phyloP scores from a whole-genome alignment of 768 basidiomycete genomes.

The Termitomyces bulborhizus region DNA sequence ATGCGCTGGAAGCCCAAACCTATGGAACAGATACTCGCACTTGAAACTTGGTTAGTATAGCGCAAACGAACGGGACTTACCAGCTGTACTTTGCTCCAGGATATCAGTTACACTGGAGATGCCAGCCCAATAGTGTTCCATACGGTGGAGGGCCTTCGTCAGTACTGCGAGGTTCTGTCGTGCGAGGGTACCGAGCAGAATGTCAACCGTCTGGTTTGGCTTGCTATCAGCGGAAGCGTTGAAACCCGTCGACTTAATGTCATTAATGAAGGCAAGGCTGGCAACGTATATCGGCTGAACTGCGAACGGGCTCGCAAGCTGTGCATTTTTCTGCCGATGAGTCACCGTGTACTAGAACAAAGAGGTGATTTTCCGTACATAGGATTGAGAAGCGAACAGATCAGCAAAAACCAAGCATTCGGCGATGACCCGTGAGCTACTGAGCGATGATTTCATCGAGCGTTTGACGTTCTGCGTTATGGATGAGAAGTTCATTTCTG shows the following conservation, averaged over 20 bases:
- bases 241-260: constrained; percentile 6
- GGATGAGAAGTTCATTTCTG: constrained; percentile 1
- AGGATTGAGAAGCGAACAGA: constrained; percentile 12
- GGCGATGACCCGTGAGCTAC: constrained; percentile 10
- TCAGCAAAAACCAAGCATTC: constrained; percentile 13
- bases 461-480: constrained; percentile 10
- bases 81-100: constrained; percentile 8
- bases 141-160: constrained; percentile 10
- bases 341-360: neutral
- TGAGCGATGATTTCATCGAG: constrained; percentile 9
- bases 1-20: constrained; percentile 11
- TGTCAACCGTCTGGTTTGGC: constrained; percentile 9
- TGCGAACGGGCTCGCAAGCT: constrained; percentile 12
- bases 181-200: constrained; percentile 8
- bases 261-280: constrained; percentile 11
- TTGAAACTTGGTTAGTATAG: neutral
- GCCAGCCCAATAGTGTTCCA: constrained; percentile 14
- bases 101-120: constrained; percentile 10
- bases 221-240: constrained; percentile 1
- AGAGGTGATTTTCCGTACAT: constrained; percentile 1
- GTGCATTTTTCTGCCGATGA: neutral
- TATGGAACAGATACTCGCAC: neutral
- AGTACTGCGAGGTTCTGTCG: constrained; percentile 13
- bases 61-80: neutral
- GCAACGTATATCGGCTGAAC: constrained; percentile 12